Base-by-base conservation (phyloP, 305 asterid genomes). In the Fraxinus floribunda region DNA sequence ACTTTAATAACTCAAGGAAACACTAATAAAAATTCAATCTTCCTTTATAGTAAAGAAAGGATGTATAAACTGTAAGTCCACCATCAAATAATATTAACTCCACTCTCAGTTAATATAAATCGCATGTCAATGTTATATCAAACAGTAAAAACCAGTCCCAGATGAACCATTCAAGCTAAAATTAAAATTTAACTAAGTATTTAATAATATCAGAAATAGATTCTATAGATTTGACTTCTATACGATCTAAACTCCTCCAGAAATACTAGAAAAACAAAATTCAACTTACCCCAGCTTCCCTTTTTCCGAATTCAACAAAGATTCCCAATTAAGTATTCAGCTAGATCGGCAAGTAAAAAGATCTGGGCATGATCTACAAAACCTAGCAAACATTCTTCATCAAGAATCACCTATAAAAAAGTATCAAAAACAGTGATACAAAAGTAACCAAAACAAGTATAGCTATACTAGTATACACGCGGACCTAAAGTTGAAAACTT, bases 281-380 rank as follows among this genome's bases (percentile, higher is more conserved):
- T 84, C 46, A 81, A 87, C 91, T 85, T 29, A 86, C 91, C 89
- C 83, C 79, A 82, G 70, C 77, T 80, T 81, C 62, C 41, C 41
- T 71, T 71, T 55, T 11, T 18, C 83, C 76, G 81, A 83, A 86
- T 62, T 80, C n/a, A 5, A 82, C 78, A 36, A 35, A 84, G 84
- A 78, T 62, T 62, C 82, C 79, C 87, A 68, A 75, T 78, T 32
- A 22, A 68, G 22, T 1, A 85, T 49, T 83, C 30, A 84, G 80
- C 85, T 86, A 85, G 88, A 88, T 85, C 86, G 84, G 80, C 73
- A 85, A 82, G 78, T 57, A 16, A 34, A 76, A 60, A 84, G 91
- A 90, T 90, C 93, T 83, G 88, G 62, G 84, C 86, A 80, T 86
- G 91, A 90, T 88, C 91, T 84, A 85, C 41, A 85, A 85, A 87